Base-by-base conservation (phyloP, 352 stramenopile species). In the Blastocystis sp. region DNA sequence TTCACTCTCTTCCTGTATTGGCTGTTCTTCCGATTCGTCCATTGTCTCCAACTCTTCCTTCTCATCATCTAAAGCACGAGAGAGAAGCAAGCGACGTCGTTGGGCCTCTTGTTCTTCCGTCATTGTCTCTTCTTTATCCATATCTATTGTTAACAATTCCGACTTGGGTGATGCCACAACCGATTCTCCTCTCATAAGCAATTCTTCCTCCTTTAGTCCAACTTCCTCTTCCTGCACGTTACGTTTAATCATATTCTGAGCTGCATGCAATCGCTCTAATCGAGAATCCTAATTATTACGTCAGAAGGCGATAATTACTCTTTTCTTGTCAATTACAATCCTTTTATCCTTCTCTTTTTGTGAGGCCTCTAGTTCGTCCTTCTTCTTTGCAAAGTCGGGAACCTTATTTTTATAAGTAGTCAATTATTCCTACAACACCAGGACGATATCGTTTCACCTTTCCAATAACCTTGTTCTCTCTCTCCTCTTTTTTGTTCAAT, bases 321-420 rank as follows among this genome's bases (percentile, higher is more conserved):
- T 83, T 46, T 83, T 83, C 49, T 83, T 83, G 54, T 83, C n/a
- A 66, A 83, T 43, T 43, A 21, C 1, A 46, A 83, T 39, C 6
- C 11, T 1, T 27, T 42, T 24, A 11, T 67, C 32, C 21, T 83
- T 43, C 43, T 66, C 0, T 66, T 43, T 24, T 39, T 9, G 39
- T 9, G 39, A 46, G 2, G 39, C 16, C 71, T 83, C 52, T 56
- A 67, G 32, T 43, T 83, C 71, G 14, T 83, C 49, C 71, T 66
- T 83, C 32, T 63, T 37, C n/a, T 59, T 57, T 52, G 58, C 71
- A 29, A 39, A 66, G 5, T 83, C 71, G 9, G 71, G 71, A 52
- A 66, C 71, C 71, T 83, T 43, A 6, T 19, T 14, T 0, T 83
- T 6, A 83, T 52, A 43, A 19, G 29, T 1, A 32, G 5, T 54